phyloP scores from a whole-genome alignment of 2,329 filamentous ascomycete species.

The Claviceps capensis region DNA sequence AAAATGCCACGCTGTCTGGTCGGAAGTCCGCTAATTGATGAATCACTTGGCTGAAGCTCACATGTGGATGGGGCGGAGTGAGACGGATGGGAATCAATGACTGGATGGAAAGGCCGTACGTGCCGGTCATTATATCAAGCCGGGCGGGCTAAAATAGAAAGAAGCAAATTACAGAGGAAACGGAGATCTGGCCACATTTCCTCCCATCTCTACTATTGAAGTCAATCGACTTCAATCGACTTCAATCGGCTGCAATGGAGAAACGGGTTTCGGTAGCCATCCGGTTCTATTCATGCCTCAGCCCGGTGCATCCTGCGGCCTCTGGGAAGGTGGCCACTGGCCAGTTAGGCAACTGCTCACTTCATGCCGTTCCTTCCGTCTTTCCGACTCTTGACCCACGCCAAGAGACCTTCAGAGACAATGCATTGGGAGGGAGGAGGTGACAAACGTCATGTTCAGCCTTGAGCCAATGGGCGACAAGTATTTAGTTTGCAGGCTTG shows the following conservation, averaged over 20 bases:
- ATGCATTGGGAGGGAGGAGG: no score
- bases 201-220: not conserved
- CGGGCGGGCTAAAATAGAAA: not conserved
- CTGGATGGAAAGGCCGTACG: no score
- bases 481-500: no score
- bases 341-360: not conserved
- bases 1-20: constrained; percentile 14
- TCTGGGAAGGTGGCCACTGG: not conserved
- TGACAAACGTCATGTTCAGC: no score
- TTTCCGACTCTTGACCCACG: not conserved
- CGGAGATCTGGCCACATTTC: not conserved
- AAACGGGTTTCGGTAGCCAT: not conserved
- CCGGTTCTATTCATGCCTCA: not conserved
- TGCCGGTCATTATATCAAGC: no score
- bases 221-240: not conserved
- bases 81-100: not conserved
- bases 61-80: not conserved
- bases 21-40: not conserved
- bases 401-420: not conserved
- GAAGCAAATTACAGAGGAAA: not conserved
- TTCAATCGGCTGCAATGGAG: no score
- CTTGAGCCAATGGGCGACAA: no score
- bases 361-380: not conserved
- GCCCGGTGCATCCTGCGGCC: not conserved
- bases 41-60: not conserved